Percentiles rank a stretch among this genome's conserved stretches.
phyloP scores from a whole-genome alignment of 148 eudicot species.

The Heliamphora exappendiculata region DNA sequence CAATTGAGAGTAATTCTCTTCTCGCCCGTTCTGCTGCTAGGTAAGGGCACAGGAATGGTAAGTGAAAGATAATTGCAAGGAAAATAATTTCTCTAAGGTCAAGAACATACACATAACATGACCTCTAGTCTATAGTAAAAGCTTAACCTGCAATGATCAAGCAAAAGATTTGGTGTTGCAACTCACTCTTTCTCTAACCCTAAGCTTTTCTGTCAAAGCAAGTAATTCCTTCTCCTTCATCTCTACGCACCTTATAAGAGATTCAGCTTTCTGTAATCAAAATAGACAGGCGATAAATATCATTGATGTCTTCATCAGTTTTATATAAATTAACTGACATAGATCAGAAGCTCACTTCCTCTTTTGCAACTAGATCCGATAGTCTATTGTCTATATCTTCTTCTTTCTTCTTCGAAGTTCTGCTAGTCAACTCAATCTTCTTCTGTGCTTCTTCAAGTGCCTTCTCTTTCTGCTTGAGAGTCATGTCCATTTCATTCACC shows the following conservation, averaged over 20 bases:
- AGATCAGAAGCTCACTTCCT: slow-evolving; percentile 42
- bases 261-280: slow-evolving; percentile 57
- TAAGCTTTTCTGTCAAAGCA: slow-evolving; percentile 56
- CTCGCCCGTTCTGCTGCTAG: not conserved
- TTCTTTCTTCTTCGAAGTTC: slow-evolving; percentile 45
- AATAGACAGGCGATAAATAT: not conserved
- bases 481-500: slow-evolving; percentile 42
- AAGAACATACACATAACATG: not conserved
- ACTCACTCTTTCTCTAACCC: slow-evolving; percentile 72
- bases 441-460: slow-evolving; percentile 48
- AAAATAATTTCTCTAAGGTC: not conserved
- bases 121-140: not conserved
- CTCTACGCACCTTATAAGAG: slow-evolving; percentile 44
- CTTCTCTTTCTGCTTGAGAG: slow-evolving; percentile 47
- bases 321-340: not conserved
- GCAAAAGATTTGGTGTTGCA: not conserved
- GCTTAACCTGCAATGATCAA: not conserved
- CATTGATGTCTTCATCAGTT: not conserved
- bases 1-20: not conserved
- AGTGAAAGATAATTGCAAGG: not conserved
- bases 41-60: not conserved
- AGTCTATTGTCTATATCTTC: slow-evolving; percentile 44
- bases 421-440: slow-evolving; percentile 41
- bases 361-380: slow-evolving; percentile 45
- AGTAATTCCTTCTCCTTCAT: slow-evolving; percentile 50